Conservation (phyloP, 164 flowering plant species). For the Magnolia changhungtana region DNA sequence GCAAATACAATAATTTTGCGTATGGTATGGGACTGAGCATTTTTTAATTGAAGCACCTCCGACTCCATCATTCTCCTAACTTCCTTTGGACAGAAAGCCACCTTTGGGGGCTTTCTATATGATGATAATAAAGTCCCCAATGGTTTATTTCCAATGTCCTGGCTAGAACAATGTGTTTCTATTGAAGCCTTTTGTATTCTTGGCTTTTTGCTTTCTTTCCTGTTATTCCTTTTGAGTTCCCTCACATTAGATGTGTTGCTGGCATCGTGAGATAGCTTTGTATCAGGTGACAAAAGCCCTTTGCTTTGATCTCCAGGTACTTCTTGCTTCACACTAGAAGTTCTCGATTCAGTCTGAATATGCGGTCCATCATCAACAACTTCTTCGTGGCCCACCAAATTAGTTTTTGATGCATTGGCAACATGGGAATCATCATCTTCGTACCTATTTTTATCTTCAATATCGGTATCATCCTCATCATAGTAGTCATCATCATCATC, state of each 20-base stretch:
- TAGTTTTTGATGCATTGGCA: constrained; percentile 13
- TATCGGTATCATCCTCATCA: constrained; percentile 24
- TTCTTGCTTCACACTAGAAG: constrained; percentile 16
- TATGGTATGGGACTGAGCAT: constrained; percentile 56
- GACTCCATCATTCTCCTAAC: constrained; percentile 42
- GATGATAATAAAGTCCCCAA: constrained; percentile 14
- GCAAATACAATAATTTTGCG: constrained; percentile 61
- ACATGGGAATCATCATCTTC: constrained; percentile 13
- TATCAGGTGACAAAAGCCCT: constrained; percentile 4
- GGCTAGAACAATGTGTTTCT: constrained; percentile 13
- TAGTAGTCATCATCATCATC: constrained; percentile 24
- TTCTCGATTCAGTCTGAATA: constrained; percentile 7
- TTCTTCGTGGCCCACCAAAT: constrained; percentile 8
- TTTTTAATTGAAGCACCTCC: constrained; percentile 29
- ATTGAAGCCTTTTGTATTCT: constrained; percentile 14
- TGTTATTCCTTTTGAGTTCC: constrained; percentile 12
- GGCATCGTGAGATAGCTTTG: not conserved
- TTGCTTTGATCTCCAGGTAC: constrained; percentile 9
- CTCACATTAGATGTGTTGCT: not conserved
- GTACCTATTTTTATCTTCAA: constrained; percentile 18
- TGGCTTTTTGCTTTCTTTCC: constrained; percentile 15
- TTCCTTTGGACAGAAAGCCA: constrained; percentile 58
- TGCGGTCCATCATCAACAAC: constrained; percentile 2
- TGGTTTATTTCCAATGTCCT: constrained; percentile 18
- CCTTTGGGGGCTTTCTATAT: constrained; percentile 38